phyloP scores from a whole-genome alignment of 2,329 filamentous ascomycete species.

The Aspergillus sclerotialis region DNA sequence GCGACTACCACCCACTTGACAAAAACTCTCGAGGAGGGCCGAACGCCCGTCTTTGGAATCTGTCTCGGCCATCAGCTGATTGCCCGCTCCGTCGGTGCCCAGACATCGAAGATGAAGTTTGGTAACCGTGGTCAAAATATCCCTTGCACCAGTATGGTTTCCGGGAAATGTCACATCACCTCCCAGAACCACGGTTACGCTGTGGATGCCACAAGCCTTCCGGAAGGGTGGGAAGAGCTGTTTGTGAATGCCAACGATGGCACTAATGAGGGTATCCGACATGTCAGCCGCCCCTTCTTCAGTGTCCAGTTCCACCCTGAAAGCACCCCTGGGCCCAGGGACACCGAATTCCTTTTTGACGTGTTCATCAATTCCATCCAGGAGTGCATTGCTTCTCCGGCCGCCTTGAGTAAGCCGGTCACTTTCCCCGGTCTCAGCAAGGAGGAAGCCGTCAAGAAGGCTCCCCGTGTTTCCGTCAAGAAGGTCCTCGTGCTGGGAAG shows the following conservation, averaged over 20 bases:
- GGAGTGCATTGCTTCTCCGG: constrained; percentile 60
- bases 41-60: constrained; percentile 89
- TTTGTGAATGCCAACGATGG: constrained; percentile 98
- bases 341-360: constrained; percentile 95
- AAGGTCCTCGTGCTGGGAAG: constrained; percentile 92
- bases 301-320: constrained; percentile 99
- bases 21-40: constrained; percentile 67
- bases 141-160: constrained; percentile 90
- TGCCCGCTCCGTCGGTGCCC: constrained; percentile 76
- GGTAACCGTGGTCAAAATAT: constrained; percentile 99
- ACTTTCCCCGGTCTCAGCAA: constrained; percentile 78
- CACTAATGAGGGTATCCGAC: constrained; percentile 96
- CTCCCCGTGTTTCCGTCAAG: constrained; percentile 78
- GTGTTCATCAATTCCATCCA: constrained; percentile 86
- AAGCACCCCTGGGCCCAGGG: constrained; percentile 87
- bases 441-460: constrained; percentile 67
- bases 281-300: constrained; percentile 80
- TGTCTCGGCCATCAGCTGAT: constrained; percentile 93
- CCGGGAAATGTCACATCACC: constrained; percentile 96
- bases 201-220: constrained; percentile 71
- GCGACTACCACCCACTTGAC: constrained; percentile 71
- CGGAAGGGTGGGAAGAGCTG: constrained; percentile 79
- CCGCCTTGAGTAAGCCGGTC: constrained; percentile 65
- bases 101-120: constrained; percentile 95
- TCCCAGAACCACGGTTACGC: constrained; percentile 98